Base-by-base conservation (phyloP, 2,329 filamentous ascomycete genomes). In the Endoconidiophora polonica region DNA sequence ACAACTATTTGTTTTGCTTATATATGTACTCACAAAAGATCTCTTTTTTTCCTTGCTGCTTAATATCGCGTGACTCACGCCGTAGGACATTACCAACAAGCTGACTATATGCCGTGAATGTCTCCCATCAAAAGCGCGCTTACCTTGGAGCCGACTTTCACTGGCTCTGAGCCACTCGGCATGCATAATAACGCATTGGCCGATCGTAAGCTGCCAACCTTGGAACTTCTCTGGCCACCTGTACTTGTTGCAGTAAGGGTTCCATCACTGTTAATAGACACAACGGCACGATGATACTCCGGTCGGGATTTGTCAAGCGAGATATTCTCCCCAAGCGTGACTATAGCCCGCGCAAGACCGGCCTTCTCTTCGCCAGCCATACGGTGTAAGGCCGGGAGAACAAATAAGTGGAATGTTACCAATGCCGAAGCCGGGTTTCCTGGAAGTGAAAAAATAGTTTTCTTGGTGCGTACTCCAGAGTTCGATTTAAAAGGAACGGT, bases 381-480 rank as follows among this genome's bases (percentile, higher is more conserved):
- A 56, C 83, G 79, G 59, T 94, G 86, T 53, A 98, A 66, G 0
- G 84, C 79, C 0, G 91, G 91, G 9, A 98, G 70, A 6, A 96
- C 87, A 63, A 98, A 96, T 1, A 98, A 75, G 60, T 96, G 85
- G 59, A 94, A 86, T 0, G 90, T 94, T 7, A 96, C 91, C 2
- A 95, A 72, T 0, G 91, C 90, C 2, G 84, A 91, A 2, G 90
- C 91, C 0, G 91, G 91, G 61, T 98, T 98, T 0, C 91, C 91
- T 0, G 91, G 91, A 0, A 98, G 72, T 0, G 86, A 85, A 66
- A 98, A 98, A 56, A 98, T 77, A 52, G 81, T 72, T 60, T 84
- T 87, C 1, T 67, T 68, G 22, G 77, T 64, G 43, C 79, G 72
- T 54, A 74, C 73, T 53, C 76, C 69, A 3, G 40, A 26, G 23